Conservation (phyloP, 2,329 filamentous ascomycete genomes). For the Exophiala dermatitidis region DNA sequence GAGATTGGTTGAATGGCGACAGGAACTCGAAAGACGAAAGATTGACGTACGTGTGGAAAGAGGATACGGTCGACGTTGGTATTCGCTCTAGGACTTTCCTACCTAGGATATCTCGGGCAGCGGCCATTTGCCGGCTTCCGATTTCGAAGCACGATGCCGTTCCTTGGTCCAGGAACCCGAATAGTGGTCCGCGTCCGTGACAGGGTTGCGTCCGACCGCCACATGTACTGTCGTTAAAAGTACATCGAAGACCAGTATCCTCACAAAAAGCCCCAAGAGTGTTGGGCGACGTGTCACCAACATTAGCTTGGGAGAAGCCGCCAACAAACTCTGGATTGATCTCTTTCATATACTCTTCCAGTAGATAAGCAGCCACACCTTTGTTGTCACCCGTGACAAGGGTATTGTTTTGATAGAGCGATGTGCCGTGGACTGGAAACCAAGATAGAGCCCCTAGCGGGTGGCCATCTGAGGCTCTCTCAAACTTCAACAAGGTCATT, state of each 20-base stretch:
- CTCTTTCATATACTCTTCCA: constrained; percentile 52
- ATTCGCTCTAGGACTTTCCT: constrained; percentile 43
- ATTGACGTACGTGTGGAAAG: constrained; percentile 79
- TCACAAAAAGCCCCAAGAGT: constrained; percentile 83
- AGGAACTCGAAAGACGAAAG: constrained; percentile 68
- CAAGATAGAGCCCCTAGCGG: constrained; percentile 77
- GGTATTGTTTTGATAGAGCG: constrained; percentile 84
- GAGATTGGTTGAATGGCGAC: constrained; percentile 62
- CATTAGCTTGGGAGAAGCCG: constrained; percentile 85
- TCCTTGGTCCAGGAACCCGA: constrained; percentile 39
- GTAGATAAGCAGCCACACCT: constrained; percentile 77
- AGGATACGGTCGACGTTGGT: constrained; percentile 61
- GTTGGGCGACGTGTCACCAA: constrained; percentile 87
- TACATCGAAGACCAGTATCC: constrained; percentile 55
- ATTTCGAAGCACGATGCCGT: constrained; percentile 46
- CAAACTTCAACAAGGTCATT: constrained; percentile 72
- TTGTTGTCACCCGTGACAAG: constrained; percentile 93
- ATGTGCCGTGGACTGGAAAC: constrained; percentile 90
- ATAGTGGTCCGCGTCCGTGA: constrained; percentile 42
- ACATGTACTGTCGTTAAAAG: constrained; percentile 72
- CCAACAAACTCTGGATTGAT: constrained; percentile 60
- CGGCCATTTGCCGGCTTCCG: constrained; percentile 40
- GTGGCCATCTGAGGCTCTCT: constrained; percentile 64
- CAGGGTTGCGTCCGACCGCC: constrained; percentile 39
- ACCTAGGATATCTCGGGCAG: constrained; percentile 49